Conservation (phyloP, 1,284 basidiomycete genomes). For the Pyrrhoderma noxium region DNA sequence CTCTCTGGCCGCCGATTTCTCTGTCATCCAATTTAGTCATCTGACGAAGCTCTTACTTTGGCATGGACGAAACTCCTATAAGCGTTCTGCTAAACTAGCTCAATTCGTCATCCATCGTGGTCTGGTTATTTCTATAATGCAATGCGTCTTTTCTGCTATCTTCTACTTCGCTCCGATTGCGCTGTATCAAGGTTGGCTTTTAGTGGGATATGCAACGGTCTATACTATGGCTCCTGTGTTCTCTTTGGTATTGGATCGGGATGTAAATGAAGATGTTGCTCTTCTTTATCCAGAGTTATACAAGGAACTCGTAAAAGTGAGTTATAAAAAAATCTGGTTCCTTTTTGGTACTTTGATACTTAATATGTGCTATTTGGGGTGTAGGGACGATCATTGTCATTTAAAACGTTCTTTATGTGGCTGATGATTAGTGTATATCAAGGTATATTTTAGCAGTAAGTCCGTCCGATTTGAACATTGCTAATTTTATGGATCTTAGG, state of each 20-base stretch:
- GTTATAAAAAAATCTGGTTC: constrained; percentile 18
- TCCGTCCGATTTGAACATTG: neutral
- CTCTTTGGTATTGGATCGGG: constrained; percentile 90
- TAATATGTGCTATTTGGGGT: neutral
- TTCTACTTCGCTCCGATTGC: constrained; percentile 99
- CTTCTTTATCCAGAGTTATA: constrained; percentile 96
- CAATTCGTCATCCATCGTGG: constrained; percentile 99
- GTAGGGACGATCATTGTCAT: constrained; percentile 85
- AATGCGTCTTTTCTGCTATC: constrained; percentile 94
- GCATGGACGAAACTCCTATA: constrained; percentile 98
- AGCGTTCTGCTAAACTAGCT: constrained; percentile 93
- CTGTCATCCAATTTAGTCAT: constrained; percentile 91
- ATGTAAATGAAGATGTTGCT: constrained; percentile 94
- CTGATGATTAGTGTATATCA: constrained; percentile 97
- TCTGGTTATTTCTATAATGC: constrained; percentile 96
- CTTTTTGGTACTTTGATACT: neutral
- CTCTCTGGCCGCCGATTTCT: constrained; percentile 96
- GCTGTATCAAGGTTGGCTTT: constrained; percentile 95
- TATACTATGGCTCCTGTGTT: constrained; percentile 99
- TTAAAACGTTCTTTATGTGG: constrained; percentile 99
- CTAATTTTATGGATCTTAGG: constrained; percentile 38
- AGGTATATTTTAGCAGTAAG: constrained; percentile 42
- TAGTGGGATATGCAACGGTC: constrained; percentile 96
- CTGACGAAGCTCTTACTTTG: constrained; percentile 94
- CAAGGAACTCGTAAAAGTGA: constrained; percentile 92